Percentiles rank a stretch among this genome's conserved stretches.
Conservation (phyloP, 2,329 filamentous ascomycete species). For the Colletotrichum lupini region DNA sequence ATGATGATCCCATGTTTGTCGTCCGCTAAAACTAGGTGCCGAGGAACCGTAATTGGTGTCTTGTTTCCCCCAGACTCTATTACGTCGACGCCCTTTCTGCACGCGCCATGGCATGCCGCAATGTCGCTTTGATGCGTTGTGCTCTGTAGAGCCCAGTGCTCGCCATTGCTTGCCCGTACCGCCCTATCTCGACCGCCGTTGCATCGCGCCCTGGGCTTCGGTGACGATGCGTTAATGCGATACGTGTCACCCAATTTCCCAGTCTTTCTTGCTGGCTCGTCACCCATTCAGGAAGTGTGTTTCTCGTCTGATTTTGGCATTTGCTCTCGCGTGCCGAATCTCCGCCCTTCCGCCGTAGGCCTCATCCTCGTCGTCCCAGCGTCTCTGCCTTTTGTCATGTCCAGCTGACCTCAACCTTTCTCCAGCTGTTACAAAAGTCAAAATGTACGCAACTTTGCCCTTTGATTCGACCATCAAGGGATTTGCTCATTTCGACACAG, state of each 20-base stretch:
- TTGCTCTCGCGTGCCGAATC: slow-evolving; percentile 26
- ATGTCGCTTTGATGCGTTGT: slow-evolving; percentile 2
- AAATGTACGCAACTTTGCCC: slow-evolving; percentile 11
- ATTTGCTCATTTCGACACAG: slow-evolving; percentile 19
- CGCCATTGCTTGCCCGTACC: neutral
- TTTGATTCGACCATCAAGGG: slow-evolving; percentile 13
- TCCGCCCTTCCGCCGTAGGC: slow-evolving; percentile 5
- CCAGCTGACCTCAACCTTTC: slow-evolving; percentile 35
- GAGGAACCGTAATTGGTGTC: slow-evolving; percentile 26
- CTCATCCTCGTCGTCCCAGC: slow-evolving; percentile 15
- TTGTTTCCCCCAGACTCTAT: slow-evolving; percentile 16
- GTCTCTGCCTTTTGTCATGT: slow-evolving; percentile 14
- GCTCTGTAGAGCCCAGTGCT: neutral
- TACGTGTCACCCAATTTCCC: neutral
- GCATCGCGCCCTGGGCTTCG: neutral
- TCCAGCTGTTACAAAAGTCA: slow-evolving; percentile 34
- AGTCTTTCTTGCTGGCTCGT: neutral
- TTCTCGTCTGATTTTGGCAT: slow-evolving; percentile 21
- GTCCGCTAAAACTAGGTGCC: slow-evolving; percentile 21
- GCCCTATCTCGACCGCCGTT: neutral
- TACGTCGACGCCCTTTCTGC: slow-evolving; percentile 21
- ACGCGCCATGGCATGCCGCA: neutral
- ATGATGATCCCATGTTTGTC: slow-evolving; percentile 26
- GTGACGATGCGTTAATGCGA: neutral
- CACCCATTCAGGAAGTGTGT: neutral